Evolutionary conservation across 2,329 filamentous ascomycete genomes (phyloP).

Genomic region (Aspergillus sp.): DNA sequence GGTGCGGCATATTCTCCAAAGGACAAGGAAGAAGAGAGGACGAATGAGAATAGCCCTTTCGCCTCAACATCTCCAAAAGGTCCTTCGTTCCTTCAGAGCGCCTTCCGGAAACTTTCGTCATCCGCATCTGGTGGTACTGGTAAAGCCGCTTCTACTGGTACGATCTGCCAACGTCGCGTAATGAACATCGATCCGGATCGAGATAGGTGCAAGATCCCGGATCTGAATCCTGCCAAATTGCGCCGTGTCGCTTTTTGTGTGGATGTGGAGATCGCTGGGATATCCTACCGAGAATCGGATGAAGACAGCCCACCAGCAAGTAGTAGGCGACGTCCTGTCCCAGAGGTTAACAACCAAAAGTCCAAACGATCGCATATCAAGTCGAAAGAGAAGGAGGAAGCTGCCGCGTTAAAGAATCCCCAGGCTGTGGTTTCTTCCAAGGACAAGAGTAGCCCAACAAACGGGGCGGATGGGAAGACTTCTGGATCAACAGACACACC

Average conservation of each 20-base stretch:
- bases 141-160: conserved; percentile 61
- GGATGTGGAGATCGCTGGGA: conserved; percentile 92
- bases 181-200: conserved; percentile 83
- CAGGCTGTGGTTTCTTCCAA: conserved; percentile 58
- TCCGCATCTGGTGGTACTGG: conserved; percentile 55
- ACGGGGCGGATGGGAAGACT: conserved; percentile 13
- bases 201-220: conserved; percentile 74
- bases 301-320: conserved; percentile 45
- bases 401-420: conserved; percentile 69
- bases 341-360: conserved; percentile 31
- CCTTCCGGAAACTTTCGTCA: conserved; percentile 79
- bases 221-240: conserved; percentile 78
- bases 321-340: conserved; percentile 27
- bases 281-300: conserved; percentile 72
- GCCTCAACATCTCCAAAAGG: conserved; percentile 70
- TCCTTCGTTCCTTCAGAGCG: conserved; percentile 74
- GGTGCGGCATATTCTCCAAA: conserved; percentile 45
- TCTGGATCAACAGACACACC: conserved; percentile 9
- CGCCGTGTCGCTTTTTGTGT: conserved; percentile 92
- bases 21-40: conserved; percentile 47
- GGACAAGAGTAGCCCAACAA: conserved; percentile 50
- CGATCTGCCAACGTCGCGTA: conserved; percentile 74
- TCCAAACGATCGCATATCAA: conserved; percentile 52
- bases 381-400: conserved; percentile 70
- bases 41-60: conserved; percentile 34